Evolutionary conservation across 129 eudicot genomes (phyloP), one percentile per base, ranked within the genome.

Genomic region (Chrysanthemum makinoi): DNA sequence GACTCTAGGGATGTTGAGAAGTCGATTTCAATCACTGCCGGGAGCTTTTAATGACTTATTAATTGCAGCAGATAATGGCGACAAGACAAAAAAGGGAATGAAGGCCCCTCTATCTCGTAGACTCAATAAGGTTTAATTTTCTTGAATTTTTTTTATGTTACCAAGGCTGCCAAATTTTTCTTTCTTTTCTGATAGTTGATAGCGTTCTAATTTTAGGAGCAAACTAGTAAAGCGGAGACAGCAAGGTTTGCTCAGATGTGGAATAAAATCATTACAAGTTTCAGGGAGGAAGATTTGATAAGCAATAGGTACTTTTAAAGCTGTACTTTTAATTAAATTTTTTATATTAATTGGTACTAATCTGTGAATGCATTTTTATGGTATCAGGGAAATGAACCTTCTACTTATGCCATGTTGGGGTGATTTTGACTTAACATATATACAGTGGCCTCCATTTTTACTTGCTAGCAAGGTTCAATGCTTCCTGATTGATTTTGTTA

Each of bases 381-480:
- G 60, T 35, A 43, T 52, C 80, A 91, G 97, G 80, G 98, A 92
- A 83, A 81, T 56, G 95, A 79, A 81, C 78, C 88, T 89, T 11
- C 69, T 92, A 70, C 95, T 92, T 39, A 87, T 92, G 82, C 98
- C 98, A 66, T 92, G 80, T 52, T 75, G 91, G 84, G 89, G 88
- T 62, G 94, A 89, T 64, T 89, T 74, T 70, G 89, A 86, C 64
- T 68, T 92, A 75, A 89, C n/a, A 87, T 65, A 82, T 89, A 70
- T 89, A 20, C 96, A 85, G 80, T 92, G 96, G 98, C 98, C 98
- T 65, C 98, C 96, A 26, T 92, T 92, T 89, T 63, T 89, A 75
- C 87, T 92, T 77, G 98, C 96, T 55, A 86, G 89, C 91, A 92
- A 89, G 98, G 98, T 92, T 73, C 22, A 61, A 33, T 30, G 62